A percentile compares a stretch with the other conserved stretches of the same genome.
Conservation (phyloP, 352 stramenopile species). For the Globisporangium uncinulatum region DNA sequence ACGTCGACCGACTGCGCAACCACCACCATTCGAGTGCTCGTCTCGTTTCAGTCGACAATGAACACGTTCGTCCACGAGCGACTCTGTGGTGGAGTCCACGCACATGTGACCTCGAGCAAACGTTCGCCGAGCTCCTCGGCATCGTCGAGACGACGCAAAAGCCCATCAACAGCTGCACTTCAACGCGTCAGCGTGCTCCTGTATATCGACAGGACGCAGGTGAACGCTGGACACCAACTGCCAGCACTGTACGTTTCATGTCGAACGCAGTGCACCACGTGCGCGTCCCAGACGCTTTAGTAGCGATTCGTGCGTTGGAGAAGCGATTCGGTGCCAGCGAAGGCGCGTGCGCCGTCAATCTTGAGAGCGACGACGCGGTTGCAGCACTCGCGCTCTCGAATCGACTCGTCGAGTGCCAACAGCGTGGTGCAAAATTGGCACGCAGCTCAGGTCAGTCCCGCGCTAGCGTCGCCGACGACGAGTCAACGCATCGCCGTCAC, state of each 20-base stretch:
- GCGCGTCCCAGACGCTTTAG: neutral
- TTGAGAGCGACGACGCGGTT: neutral
- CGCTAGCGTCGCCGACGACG: no score
- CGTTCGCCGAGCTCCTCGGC: neutral
- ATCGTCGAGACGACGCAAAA: neutral
- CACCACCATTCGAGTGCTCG: neutral
- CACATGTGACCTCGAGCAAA: neutral
- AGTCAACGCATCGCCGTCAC: constrained; percentile 1
- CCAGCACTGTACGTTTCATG: neutral
- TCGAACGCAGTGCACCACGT: neutral
- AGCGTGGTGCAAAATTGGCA: neutral
- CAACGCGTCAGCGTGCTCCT: no score
- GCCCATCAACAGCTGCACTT: neutral
- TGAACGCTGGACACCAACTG: neutral
- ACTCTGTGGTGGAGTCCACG: neutral
- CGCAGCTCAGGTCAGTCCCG: no score
- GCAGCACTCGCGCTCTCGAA: constrained; percentile 5
- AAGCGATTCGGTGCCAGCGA: neutral
- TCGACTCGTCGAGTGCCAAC: neutral
- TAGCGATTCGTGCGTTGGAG: neutral
- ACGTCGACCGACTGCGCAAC: neutral
- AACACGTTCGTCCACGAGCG: neutral
- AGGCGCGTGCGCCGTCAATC: neutral
- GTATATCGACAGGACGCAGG: no score
- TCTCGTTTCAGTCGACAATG: neutral